Base-by-base conservation (phyloP, 371 early-diverging fungal species). In the Syncephalastrum sp. region DNA sequence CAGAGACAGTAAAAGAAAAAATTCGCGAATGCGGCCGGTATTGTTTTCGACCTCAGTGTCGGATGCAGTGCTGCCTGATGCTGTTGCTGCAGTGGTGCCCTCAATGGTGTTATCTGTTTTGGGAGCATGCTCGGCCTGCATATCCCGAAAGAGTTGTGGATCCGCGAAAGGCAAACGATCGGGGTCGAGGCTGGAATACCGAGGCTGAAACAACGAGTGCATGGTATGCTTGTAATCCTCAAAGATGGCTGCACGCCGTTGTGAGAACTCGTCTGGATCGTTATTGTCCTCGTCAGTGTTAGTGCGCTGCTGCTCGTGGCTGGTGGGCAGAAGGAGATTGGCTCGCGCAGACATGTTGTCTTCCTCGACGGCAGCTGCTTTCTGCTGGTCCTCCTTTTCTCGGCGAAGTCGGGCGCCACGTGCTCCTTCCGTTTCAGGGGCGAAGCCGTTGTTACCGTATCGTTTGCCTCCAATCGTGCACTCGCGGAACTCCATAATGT, bases 401-500 rank as follows among this genome's bases (percentile, higher is more conserved):
- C 62, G 53, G 50, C 82, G 71, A 50, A 81, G 23, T 25, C 75
- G 65, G 5, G 77, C 68, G 4, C 83, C 83, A 16, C 70, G 69
- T 19, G 81, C 85, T 4, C 82, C 85, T 59, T 86, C 85, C 0
- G 84, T 81, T 58, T 84, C 82, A 12, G 77, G 79, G 7, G 79
- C 67, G 63, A 84, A 82, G 5, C 84, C 85, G 62, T 84, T 86
- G 64, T 80, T 76, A 5, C 95, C 96, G 63, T 96, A 96, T 15
- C 89, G 73, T 17, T 77, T 78, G 25, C 94, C 95, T 45, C 77
- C 83, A 65, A 95, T 92, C 1, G 91, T 78, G 67, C 92, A 92
- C 72, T 91, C 91, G 29, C 93, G 87, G 62, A 96, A 95, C 65
- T 85, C 85, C 92, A 91, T 91, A 21, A 89, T 85, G 53, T 91